Conservation (phyloP, 768 basidiomycete genomes). For the Symmetrospora coprosmae region DNA sequence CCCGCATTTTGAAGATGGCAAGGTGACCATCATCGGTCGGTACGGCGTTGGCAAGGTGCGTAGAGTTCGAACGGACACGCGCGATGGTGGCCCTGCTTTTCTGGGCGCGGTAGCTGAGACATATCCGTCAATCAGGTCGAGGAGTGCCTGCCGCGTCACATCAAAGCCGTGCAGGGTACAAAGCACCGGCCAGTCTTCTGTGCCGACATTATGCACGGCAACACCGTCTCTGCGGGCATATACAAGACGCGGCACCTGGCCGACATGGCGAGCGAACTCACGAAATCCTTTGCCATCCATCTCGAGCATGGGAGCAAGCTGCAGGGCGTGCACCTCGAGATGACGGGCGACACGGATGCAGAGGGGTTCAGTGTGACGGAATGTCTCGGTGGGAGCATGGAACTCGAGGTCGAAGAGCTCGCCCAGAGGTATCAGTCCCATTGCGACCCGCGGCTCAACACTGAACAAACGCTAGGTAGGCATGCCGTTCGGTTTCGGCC, state of each 20-base stretch:
- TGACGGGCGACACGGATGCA: constrained; percentile 78
- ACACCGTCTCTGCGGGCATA: constrained; percentile 47
- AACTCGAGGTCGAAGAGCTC: constrained; percentile 72
- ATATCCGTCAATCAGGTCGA: constrained; percentile 47
- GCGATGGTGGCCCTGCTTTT: neutral
- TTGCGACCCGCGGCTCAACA: constrained; percentile 86
- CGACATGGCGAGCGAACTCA: constrained; percentile 70
- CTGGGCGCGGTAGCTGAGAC: too few relatives aligned
- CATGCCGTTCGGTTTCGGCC: neutral
- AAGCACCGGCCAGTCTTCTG: constrained; percentile 80
- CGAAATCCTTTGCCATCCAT: constrained; percentile 68
- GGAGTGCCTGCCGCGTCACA: constrained; percentile 60
- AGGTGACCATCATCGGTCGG: constrained; percentile 78
- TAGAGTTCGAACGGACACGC: neutral
- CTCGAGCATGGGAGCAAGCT: constrained; percentile 55
- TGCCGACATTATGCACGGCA: constrained; percentile 98
- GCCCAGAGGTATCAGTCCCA: constrained; percentile 87
- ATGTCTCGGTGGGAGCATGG: constrained; percentile 93
- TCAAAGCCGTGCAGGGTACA: constrained; percentile 60
- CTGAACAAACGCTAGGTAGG: constrained; percentile 36
- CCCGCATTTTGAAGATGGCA: constrained; percentile 63
- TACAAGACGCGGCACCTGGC: constrained; percentile 21
- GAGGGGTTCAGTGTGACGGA: constrained; percentile 93
- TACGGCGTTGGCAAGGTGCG: constrained; percentile 76
- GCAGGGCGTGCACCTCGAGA: constrained; percentile 69